These are phyloP conservation scores for Myxozyma neotropica DNA, from an alignment of 805 yeast genomes.

Conservation along the genomic window DNA sequence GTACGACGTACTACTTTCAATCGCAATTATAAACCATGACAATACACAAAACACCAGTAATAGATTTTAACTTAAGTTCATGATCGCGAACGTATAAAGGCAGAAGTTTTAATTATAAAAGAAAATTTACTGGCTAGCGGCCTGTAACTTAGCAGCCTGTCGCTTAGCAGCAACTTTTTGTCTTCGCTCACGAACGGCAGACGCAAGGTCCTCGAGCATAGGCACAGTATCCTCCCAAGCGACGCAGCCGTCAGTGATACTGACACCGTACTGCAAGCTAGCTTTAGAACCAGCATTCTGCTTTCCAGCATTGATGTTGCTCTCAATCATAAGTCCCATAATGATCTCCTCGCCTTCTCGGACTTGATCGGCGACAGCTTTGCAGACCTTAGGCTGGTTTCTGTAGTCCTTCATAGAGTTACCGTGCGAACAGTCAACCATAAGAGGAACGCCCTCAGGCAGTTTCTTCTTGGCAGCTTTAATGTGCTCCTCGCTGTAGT, in stretches of 20 bases:
- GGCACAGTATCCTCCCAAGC: conserved; percentile 84
- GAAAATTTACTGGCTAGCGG: conserved; percentile 1
- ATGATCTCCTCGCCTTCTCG: conserved; percentile 75
- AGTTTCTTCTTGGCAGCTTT: conserved; percentile 70
- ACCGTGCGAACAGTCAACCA: conserved; percentile 99
- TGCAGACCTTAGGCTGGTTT: conserved; percentile 93
- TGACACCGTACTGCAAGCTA: conserved; percentile 85
- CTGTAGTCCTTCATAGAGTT: conserved; percentile 91
- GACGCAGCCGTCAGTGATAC: conserved; percentile 97
- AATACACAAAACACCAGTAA: no score
- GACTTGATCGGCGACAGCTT: conserved; percentile 78
- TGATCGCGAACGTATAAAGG: no score
- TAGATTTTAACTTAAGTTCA: no score
- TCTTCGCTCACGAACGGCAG: conserved; percentile 73
- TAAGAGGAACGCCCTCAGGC: conserved; percentile 52
- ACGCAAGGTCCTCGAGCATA: conserved; percentile 77
- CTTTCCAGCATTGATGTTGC: conserved; percentile 87
- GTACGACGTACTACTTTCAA: no score
- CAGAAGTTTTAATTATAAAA: no score
- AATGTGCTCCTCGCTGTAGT: conserved; percentile 82
- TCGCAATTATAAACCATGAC: no score
- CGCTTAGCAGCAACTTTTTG: conserved; percentile 8
- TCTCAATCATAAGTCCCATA: conserved; percentile 95
- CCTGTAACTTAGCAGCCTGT: conserved; percentile 7
- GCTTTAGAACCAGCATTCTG: conserved; percentile 68